Conservation (phyloP, 2,329 filamentous ascomycete species). For the Colletotrichum tabaci region DNA sequence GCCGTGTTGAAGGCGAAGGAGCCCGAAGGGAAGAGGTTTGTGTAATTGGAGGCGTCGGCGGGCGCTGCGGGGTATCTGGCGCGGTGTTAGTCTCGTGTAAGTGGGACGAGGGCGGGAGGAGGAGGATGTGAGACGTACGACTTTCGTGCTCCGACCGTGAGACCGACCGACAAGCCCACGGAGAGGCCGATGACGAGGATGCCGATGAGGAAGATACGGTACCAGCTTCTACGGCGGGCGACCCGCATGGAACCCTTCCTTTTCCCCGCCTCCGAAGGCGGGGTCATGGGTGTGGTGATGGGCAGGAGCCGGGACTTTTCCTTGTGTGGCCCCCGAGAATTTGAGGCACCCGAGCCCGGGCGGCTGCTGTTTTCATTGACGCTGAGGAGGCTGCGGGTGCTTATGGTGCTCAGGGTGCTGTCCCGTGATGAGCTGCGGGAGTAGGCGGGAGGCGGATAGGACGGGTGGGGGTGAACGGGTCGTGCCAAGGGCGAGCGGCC, state of each 20-base stretch:
- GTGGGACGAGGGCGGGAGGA: conserved; percentile 14
- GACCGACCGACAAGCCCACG: conserved; percentile 57
- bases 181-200: conserved; percentile 51
- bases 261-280: conserved; percentile 3
- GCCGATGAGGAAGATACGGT: conserved; percentile 49
- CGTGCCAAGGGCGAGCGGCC: conserved; percentile 16
- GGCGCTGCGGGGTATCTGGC: conserved; percentile 16
- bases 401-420: conserved; percentile 25
- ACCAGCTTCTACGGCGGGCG: conserved; percentile 51
- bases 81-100: conserved; percentile 21
- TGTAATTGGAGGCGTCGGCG: conserved; percentile 13
- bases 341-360: conserved; percentile 23
- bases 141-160: conserved; percentile 57
- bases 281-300: conserved; percentile 15
- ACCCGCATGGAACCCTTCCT: conserved; percentile 42
- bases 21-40: conserved; percentile 69
- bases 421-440: conserved; percentile 35
- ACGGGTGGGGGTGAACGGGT: conserved; percentile 24
- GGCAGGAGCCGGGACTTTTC: conserved; percentile 19
- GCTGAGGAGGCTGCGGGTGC: conserved; percentile 22
- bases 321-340: conserved; percentile 21
- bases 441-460: conserved; percentile 40
- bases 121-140: conserved; percentile 47
- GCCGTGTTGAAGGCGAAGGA: conserved; percentile 74
- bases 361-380: conserved; percentile 4